Evolutionary conservation across 768 basidiomycete species (phyloP).

Genomic region (Termitomyces sp.): DNA sequence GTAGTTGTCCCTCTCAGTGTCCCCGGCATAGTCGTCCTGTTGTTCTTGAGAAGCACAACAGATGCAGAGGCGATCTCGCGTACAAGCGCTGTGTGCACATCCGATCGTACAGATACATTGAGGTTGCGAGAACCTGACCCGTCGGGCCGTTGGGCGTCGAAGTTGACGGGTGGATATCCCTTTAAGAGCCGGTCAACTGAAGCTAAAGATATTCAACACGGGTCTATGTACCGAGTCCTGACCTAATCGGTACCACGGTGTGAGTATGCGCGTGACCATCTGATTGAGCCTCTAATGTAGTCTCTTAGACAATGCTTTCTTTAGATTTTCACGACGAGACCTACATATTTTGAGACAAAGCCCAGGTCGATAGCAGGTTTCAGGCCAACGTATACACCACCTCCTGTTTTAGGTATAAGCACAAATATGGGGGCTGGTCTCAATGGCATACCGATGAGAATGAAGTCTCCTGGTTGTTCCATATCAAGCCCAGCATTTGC

Average conservation of each 20-base stretch:
- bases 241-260: constrained; percentile 40
- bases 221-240: constrained; percentile 33
- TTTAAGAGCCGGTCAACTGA: constrained; percentile 4
- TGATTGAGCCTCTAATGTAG: constrained; percentile 31
- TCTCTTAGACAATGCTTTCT: background rate
- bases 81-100: constrained; percentile 43
- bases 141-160: constrained; percentile 39
- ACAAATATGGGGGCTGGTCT: background rate
- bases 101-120: constrained; percentile 35
- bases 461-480: constrained; percentile 46
- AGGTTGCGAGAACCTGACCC: constrained; percentile 40
- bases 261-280: constrained; percentile 41
- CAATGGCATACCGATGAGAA: constrained; percentile 29
- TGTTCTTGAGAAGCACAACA: constrained; percentile 66
- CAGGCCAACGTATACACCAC: constrained; percentile 28
- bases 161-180: constrained; percentile 42
- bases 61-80: constrained; percentile 62
- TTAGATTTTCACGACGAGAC: background rate
- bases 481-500: constrained; percentile 45
- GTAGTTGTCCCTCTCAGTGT: constrained; percentile 25
- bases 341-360: constrained; percentile 23
- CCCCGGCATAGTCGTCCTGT: constrained; percentile 29
- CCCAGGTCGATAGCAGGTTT: constrained; percentile 30
- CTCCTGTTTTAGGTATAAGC: constrained; percentile 20
- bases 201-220: background rate